Evolutionary conservation across 108 stramenopile genomes (phyloP).

Genomic region (Cyclotella kingstonii): DNA sequence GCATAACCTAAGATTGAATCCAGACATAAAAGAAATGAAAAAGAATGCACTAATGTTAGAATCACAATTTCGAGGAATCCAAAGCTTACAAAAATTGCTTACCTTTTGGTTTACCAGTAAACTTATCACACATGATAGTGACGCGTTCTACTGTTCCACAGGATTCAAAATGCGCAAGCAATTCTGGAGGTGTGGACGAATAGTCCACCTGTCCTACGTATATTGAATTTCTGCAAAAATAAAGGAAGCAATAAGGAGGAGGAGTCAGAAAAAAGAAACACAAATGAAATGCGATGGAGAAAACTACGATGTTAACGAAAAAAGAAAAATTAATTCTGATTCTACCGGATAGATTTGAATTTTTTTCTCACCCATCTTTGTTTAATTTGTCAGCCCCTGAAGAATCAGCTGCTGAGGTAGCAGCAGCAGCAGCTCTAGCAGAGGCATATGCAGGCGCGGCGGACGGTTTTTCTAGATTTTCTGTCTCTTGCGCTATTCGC

Average conservation of each 20-base stretch:
- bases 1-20: slow-evolving; percentile 53
- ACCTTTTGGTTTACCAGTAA: slow-evolving; percentile 91
- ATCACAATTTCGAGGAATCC: background rate
- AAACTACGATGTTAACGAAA: background rate
- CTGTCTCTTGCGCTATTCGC: slow-evolving; percentile 57
- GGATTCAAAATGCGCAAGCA: slow-evolving; percentile 90
- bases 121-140: slow-evolving; percentile 97
- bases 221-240: slow-evolving; percentile 62
- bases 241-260: too few species aligned
- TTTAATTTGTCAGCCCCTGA: slow-evolving; percentile 15
- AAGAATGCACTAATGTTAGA: too few species aligned
- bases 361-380: slow-evolving; percentile 30
- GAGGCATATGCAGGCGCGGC: slow-evolving; percentile 15
- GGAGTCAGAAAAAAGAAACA: background rate
- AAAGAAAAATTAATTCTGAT: background rate
- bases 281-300: background rate
- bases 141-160: slow-evolving; percentile 97
- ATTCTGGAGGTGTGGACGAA: slow-evolving; percentile 91
- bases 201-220: slow-evolving; percentile 99
- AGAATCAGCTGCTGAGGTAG: slow-evolving; percentile 18
- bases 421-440: slow-evolving; percentile 25
- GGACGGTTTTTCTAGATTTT: slow-evolving; percentile 42
- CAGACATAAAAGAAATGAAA: slow-evolving; percentile 7
- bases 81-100: slow-evolving; percentile 10
- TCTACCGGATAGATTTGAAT: background rate